phyloP scores from a whole-genome alignment of 352 stramenopile species.

The Phytopythium kandeliae region DNA sequence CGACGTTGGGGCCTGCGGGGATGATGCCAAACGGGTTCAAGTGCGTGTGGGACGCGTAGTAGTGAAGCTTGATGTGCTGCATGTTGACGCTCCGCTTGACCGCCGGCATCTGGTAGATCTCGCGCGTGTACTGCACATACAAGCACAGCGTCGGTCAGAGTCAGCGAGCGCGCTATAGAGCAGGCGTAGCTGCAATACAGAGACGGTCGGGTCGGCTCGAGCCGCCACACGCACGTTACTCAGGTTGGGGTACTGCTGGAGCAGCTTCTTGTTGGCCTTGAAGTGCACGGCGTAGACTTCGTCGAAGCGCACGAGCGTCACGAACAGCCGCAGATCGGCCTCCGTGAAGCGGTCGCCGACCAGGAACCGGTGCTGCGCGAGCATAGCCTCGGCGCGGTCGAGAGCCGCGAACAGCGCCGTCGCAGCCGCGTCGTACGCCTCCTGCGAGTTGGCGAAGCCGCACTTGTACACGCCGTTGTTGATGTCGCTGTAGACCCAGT shows the following conservation, averaged over 20 bases:
- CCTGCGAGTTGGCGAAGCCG: conserved; percentile 86
- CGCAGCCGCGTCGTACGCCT: conserved; percentile 82
- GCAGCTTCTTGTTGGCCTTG: conserved; percentile 85
- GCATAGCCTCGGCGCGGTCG: conserved; percentile 62
- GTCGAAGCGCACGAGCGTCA: conserved; percentile 78
- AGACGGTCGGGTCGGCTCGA: too few species aligned
- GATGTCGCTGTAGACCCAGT: conserved; percentile 90
- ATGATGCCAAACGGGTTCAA: conserved; percentile 94
- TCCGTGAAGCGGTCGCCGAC: conserved; percentile 66
- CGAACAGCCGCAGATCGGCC: conserved; percentile 72
- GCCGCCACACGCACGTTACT: conserved; percentile 25
- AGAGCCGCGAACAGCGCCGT: conserved; percentile 60
- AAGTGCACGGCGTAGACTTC: conserved; percentile 84
- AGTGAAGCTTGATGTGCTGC: conserved; percentile 96
- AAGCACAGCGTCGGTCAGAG: too few species aligned
- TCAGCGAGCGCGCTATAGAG: too few species aligned
- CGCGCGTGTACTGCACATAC: conserved; percentile 42
- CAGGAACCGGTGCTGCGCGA: conserved; percentile 59
- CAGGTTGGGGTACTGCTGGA: conserved; percentile 86
- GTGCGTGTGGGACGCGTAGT: conserved; percentile 93
- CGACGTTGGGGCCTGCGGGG: conserved; percentile 61
- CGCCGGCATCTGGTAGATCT: conserved; percentile 91
- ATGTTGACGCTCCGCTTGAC: conserved; percentile 90
- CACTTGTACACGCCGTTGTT: conserved; percentile 93
- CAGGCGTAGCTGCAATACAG: too few species aligned